These are phyloP conservation scores for Myrmaecium sp. DNA, from an alignment of 2,329 filamentous ascomycete species.

Conservation along the genomic window DNA sequence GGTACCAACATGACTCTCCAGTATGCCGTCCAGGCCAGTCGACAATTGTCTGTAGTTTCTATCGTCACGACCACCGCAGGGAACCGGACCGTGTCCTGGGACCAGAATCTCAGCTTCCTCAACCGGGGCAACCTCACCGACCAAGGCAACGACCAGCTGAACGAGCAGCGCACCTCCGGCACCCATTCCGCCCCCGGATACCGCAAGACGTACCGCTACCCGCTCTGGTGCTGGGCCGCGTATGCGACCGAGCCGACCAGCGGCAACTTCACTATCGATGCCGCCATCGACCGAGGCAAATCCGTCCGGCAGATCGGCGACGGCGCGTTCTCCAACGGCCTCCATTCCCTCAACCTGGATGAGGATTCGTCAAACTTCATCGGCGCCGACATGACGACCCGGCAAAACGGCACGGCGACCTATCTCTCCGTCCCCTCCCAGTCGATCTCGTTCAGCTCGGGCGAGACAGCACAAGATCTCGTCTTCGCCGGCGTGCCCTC, in stretches of 20 bases:
- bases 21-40: constrained; percentile 40
- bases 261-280: constrained; percentile 29
- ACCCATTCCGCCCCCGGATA: constrained; percentile 17
- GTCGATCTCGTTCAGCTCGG: constrained; percentile 33
- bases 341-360: constrained; percentile 16
- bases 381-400: constrained; percentile 11
- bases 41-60: constrained; percentile 38
- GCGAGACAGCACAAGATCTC: constrained; percentile 40
- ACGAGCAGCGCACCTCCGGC: constrained; percentile 29
- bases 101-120: constrained; percentile 38
- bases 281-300: constrained; percentile 32
- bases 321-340: constrained; percentile 40
- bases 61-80: constrained; percentile 33
- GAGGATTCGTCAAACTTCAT: constrained; percentile 14
- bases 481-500: constrained; percentile 31
- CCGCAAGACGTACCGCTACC: constrained; percentile 37
- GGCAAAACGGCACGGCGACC: constrained; percentile 39
- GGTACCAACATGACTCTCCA: constrained; percentile 42
- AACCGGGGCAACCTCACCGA: constrained; percentile 39
- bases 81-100: constrained; percentile 32
- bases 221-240: constrained; percentile 40
- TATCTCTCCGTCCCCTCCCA: constrained; percentile 34
- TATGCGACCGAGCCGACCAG: constrained; percentile 22
- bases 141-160: constrained; percentile 37
- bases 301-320: constrained; percentile 27